Evolutionary conservation across 2,329 filamentous ascomycete species (phyloP), one percentile per base, ranked within the genome.

Genomic region (Cryphonectria nitschkei): DNA sequence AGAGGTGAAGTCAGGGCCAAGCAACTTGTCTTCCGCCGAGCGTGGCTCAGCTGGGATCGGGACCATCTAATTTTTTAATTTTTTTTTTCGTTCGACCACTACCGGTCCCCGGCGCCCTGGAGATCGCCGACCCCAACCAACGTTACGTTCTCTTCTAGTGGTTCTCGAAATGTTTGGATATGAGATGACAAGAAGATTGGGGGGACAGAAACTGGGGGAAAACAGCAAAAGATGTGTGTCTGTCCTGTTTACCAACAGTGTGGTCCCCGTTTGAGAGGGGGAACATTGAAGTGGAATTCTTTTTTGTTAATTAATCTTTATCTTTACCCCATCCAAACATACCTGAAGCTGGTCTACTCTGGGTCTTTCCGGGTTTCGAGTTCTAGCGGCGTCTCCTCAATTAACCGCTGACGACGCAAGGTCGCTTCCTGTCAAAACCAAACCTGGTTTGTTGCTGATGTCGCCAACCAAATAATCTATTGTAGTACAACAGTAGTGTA

Each of bases 361-460:
- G n/a, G 50, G 50, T 29, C 9, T 54, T 29, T 13, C 32, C 32
- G 22, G 50, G 63, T 65, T 65, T 65, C 63, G 63, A 65, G 54
- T 34, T 46, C 43, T 3, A 11, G 63, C 41, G 29, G 63, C 41
- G 29, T 65, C 63, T 52, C 50, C 63, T 37, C 41, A 19, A 65
- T 65, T 14, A 41, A 43, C 62, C 22, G 62, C 62, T 29, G 62
- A 65, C 62, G 16, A 65, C 62, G 62, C 62, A 13, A 26, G 52
- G n/a, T 7, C 52, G 9, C n/a, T n/a, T 4, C 22, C 26, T 54
- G 22, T 26, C 26, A 43, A 16, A 52, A 19, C 46, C 22, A 19
- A n/a, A 3, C 7, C 13, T 4, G 6, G 16, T 3, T 26, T 4
- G 6, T 54, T 54, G 50, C 13, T 54, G 50, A 26, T 54, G 50